Conservation (phyloP, 1,284 basidiomycete genomes). For the Ceratobasidium papillatum region DNA sequence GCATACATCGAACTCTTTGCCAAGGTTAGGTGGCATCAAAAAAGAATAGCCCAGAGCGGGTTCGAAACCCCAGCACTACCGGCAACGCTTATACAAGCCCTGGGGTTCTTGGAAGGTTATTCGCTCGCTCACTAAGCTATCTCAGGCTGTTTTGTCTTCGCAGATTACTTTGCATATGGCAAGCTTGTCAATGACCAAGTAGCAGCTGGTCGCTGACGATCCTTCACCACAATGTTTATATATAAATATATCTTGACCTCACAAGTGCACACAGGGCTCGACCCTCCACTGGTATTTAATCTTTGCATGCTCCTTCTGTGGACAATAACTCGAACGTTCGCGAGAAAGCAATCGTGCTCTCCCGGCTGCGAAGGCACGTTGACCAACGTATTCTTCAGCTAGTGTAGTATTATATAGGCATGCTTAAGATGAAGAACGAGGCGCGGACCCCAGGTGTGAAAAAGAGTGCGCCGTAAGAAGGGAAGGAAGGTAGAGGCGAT, state of each 20-base stretch:
- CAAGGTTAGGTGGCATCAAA: too few species aligned
- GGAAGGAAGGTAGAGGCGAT: conserved; percentile 21
- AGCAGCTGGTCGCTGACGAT: too few species aligned
- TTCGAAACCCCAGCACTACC: too few species aligned
- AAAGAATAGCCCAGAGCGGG: too few species aligned
- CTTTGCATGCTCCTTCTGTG: conserved; percentile 1
- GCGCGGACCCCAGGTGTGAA: conserved; percentile 15
- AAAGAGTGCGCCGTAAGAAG: conserved; percentile 11
- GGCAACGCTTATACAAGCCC: too few species aligned
- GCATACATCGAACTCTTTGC: too few species aligned
- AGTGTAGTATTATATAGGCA: neutral
- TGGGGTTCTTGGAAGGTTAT: too few species aligned
- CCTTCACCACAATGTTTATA: too few species aligned
- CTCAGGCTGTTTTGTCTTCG: too few species aligned
- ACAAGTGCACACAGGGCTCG: conserved; percentile 4
- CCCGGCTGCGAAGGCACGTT: conserved; percentile 20
- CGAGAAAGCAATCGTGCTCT: neutral
- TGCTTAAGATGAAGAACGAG: neutral
- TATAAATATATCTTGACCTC: neutral
- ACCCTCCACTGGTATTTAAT: conserved; percentile 24
- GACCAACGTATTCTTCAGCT: neutral
- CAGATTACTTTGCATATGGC: too few species aligned
- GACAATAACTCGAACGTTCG: neutral
- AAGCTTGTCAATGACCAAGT: too few species aligned
- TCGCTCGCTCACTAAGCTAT: too few species aligned